These are phyloP conservation scores for Salix exigua DNA, from an alignment of 345 rosid species.

Conservation along the genomic window DNA sequence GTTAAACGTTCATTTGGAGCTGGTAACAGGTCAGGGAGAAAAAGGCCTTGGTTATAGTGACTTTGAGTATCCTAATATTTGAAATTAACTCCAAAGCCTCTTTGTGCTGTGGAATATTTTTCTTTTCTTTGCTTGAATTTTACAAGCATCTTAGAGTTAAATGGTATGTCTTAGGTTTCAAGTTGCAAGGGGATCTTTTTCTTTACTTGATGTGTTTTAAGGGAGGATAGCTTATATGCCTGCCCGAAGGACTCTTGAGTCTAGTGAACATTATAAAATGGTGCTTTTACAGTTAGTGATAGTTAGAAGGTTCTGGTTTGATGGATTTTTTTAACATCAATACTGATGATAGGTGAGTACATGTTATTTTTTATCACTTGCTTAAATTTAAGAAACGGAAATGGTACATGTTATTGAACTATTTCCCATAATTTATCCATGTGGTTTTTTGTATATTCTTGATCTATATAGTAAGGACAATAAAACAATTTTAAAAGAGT, in stretches of 20 bases:
- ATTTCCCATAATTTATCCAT: background rate
- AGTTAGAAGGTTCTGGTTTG: background rate
- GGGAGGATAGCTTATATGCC: background rate
- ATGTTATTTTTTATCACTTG: background rate
- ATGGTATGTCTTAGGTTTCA: background rate
- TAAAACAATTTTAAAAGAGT: too few relatives aligned
- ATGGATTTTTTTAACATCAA: background rate
- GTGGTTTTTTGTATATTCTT: background rate
- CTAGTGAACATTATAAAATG: background rate
- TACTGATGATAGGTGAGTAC: background rate
- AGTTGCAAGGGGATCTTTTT: background rate
- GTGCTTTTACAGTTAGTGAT: background rate
- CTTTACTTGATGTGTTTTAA: background rate
- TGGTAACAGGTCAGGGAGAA: background rate
- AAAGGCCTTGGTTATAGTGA: background rate
- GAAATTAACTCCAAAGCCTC: background rate
- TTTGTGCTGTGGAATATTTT: background rate
- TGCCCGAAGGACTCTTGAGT: background rate
- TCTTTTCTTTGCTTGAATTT: background rate
- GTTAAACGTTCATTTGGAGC: background rate
- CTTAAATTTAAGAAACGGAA: background rate
- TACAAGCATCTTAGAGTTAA: background rate
- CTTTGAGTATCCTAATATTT: background rate
- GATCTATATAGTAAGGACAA: background rate
- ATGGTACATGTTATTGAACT: background rate